Percentiles rank a stretch among this genome's conserved stretches.
Evolutionary conservation across 805 yeast species (phyloP).

Genomic region (Zygotorulaspora sp.): DNA sequence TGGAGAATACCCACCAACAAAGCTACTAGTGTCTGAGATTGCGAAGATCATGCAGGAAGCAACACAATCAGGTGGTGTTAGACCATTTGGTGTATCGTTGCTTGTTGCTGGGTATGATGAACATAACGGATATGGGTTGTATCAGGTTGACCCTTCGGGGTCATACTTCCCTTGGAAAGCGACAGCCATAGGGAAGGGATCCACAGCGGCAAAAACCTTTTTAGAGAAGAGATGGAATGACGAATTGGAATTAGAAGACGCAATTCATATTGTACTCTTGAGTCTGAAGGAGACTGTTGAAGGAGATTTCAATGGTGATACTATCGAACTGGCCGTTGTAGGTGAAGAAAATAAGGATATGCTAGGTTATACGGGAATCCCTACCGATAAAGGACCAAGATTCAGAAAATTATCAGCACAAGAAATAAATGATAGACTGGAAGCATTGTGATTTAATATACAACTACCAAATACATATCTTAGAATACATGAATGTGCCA

Average conservation of each 20-base stretch:
- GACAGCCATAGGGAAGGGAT: constrained; percentile 96
- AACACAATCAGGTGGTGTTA: constrained; percentile 97
- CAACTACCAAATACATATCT: no score
- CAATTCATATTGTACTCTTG: constrained; percentile 89
- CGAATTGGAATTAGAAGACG: constrained; percentile 95
- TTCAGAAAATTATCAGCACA: constrained; percentile 79
- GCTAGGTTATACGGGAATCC: constrained; percentile 83
- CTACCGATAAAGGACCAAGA: constrained; percentile 77
- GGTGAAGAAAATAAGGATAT: constrained; percentile 77
- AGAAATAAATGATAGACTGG: constrained; percentile 94
- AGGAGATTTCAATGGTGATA: constrained; percentile 96
- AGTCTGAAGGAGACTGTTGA: constrained; percentile 95
- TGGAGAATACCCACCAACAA: constrained; percentile 96
- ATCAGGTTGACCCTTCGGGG: constrained; percentile 98
- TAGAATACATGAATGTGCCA: background rate
- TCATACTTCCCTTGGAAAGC: constrained; percentile 99
- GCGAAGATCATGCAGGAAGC: constrained; percentile 98
- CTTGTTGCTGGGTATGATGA: constrained; percentile 93
- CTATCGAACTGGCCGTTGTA: constrained; percentile 85
- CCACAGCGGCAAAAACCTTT: constrained; percentile 94
- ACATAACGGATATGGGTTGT: constrained; percentile 65
- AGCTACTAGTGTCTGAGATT: constrained; percentile 85
- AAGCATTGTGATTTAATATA: constrained; percentile 72
- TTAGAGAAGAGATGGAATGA: constrained; percentile 98
- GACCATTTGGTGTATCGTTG: constrained; percentile 97